Evolutionary conservation across 208 protist species (phyloP).

Genomic region (Entamoeba moshkovskii): DNA sequence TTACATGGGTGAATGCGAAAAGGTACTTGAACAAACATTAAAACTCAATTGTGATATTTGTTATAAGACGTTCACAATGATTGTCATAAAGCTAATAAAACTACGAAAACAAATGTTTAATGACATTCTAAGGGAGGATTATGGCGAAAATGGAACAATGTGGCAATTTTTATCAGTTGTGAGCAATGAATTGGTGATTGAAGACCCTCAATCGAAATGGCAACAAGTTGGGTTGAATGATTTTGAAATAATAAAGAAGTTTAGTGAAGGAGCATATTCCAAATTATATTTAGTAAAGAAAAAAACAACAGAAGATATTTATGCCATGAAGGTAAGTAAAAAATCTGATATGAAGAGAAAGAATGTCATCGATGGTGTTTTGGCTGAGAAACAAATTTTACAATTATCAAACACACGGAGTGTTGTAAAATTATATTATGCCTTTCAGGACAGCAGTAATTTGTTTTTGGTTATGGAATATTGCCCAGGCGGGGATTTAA

Average conservation of each 20-base stretch:
- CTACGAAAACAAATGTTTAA: no score
- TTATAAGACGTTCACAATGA: no score
- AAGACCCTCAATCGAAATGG: no score
- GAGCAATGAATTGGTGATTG: no score
- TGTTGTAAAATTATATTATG: neutral
- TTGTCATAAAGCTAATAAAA: no score
- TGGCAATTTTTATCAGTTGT: no score
- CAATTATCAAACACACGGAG: neutral
- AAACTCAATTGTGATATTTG: no score
- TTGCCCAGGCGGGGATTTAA: neutral
- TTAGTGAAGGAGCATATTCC: neutral
- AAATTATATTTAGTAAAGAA: neutral
- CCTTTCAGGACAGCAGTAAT: neutral
- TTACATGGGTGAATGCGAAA: no score
- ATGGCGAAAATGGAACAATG: no score
- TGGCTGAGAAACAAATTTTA: neutral
- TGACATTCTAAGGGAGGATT: no score
- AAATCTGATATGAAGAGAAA: neutral
- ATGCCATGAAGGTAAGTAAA: neutral
- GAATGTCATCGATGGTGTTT: neutral
- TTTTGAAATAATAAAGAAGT: neutral
- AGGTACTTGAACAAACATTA: no score
- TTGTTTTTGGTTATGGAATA: slow-evolving; percentile 13
- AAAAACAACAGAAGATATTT: neutral
- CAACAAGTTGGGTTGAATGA: neutral